phyloP scores from a whole-genome alignment of 2,329 filamentous ascomycete species.

The Claviceps spartinae region DNA sequence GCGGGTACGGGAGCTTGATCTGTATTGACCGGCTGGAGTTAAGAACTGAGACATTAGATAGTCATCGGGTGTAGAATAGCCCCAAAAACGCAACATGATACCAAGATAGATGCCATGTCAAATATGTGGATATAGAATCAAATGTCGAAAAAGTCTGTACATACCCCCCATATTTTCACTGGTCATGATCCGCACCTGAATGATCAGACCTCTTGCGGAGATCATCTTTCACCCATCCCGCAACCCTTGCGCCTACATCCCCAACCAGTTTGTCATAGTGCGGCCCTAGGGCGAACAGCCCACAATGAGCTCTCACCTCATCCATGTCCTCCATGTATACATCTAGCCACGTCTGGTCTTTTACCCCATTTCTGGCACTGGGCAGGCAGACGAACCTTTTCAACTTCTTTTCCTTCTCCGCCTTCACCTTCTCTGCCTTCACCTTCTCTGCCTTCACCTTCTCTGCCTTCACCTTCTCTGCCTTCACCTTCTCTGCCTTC shows the following conservation, averaged over 20 bases:
- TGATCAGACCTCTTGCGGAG: slow-evolving; percentile 25
- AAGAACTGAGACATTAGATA: too few relatives aligned
- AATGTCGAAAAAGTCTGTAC: background rate
- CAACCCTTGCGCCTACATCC: slow-evolving; percentile 53
- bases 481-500: slow-evolving; percentile 20
- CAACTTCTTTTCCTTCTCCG: slow-evolving; percentile 26
- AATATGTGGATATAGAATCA: too few relatives aligned
- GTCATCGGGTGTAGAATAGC: too few relatives aligned
- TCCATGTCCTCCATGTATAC: slow-evolving; percentile 75
- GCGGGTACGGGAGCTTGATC: slow-evolving; percentile 19
- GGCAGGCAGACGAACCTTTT: slow-evolving; percentile 72
- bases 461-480: slow-evolving; percentile 26
- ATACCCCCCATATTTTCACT: background rate
- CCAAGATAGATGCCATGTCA: too few relatives aligned
- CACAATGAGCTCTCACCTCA: slow-evolving; percentile 74
- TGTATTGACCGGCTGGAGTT: slow-evolving; percentile 11
- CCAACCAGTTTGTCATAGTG: slow-evolving; percentile 68
- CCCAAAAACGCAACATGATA: too few relatives aligned
- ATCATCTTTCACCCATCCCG: slow-evolving; percentile 57
- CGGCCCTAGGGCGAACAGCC: slow-evolving; percentile 59
- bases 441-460: slow-evolving; percentile 25
- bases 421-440: too few relatives aligned
- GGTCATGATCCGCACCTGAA: slow-evolving; percentile 13
- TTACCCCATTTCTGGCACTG: slow-evolving; percentile 34
- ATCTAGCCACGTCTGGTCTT: slow-evolving; percentile 62